Evolutionary conservation across 78 protist species (phyloP), one percentile per base, ranked within the genome.

Genomic region (Monocercomonoides exilis): DNA sequence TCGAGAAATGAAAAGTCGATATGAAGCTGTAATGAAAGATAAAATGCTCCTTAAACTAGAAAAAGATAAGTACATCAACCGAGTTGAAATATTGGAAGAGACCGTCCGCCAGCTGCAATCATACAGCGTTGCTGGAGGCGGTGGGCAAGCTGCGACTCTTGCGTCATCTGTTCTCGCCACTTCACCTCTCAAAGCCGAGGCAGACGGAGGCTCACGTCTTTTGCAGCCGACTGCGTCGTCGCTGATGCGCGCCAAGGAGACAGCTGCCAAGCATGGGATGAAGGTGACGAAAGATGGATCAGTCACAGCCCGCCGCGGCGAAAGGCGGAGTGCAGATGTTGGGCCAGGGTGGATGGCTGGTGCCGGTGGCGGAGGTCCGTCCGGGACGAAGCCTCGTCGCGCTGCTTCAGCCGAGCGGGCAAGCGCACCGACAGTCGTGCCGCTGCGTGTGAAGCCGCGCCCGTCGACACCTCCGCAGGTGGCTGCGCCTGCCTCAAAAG

Each of bases 21-120:
- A 79, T 41, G 82, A 79, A 6, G 6, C 21, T 6, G 82, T 4
- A 33, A 3, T 34, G 46, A 88, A 88, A 77, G 94, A 92, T 54
- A 91, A 91, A 46, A 86, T 90, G 92, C 85, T 92, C 42, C 29
- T 88, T 42, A 35, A 70, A 45, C 80, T 92, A 4, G 92, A 90
- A 46, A 41, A 91, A 3, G 92, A 90, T 36, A 79, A 86, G 35
- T 79, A 38, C 11, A 79, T 21, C 11, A 6, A 79, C 11, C 82
- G 21, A 21, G 82, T 79, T 32, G 82, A 79, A 41, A 21, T 79
- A 38, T 41, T 79, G 4, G 82, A 79, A 21, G 82, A 79, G 43
- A 79, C 82, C 4, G 42, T 79, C 42, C 82, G 82, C 6, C 82
- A 79, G 82, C 82, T 79, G 4, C 43, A 79, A 21, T 33, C 82